Evolutionary conservation across 2,329 filamentous ascomycete species (phyloP).

Genomic region (Mariannaea elegans): DNA sequence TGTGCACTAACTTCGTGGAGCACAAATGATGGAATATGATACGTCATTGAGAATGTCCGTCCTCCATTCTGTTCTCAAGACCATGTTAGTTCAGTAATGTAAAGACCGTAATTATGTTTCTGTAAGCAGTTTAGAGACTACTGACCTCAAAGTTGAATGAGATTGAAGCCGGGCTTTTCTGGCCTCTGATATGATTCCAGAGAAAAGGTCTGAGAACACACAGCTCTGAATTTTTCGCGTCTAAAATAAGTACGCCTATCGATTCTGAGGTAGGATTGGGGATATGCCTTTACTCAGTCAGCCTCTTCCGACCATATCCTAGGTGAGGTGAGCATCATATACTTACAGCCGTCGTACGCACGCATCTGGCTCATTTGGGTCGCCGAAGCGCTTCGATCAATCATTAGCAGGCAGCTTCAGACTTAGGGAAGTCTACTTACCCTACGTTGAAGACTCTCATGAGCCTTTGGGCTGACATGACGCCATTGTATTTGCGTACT

Average conservation of each 20-base stretch:
- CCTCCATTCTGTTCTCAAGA: not conserved
- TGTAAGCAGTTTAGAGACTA: not conserved
- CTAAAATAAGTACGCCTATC: not conserved
- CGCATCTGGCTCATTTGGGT: not conserved
- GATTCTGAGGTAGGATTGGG: conserved; percentile 4
- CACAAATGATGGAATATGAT: conserved; percentile 11
- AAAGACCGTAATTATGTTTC: too few relatives aligned
- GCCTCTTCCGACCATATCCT: not conserved
- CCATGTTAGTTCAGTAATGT: not conserved
- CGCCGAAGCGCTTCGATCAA: not conserved
- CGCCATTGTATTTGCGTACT: not conserved
- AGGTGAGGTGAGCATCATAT: not conserved
- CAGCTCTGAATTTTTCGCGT: not conserved
- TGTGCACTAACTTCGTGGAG: not conserved
- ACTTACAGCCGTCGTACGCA: not conserved
- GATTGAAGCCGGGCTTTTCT: not conserved
- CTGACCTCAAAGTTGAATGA: not conserved
- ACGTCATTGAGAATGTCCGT: not conserved
- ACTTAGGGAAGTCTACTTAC: not conserved
- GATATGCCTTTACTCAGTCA: not conserved
- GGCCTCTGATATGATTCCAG: not conserved
- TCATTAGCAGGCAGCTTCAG: not conserved
- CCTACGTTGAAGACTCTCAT: not conserved
- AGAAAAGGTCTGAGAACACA: not conserved
- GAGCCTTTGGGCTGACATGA: not conserved